Base-by-base conservation (phyloP, 2,329 filamentous ascomycete genomes). In the Aspergillus fumigatiaffinis region DNA sequence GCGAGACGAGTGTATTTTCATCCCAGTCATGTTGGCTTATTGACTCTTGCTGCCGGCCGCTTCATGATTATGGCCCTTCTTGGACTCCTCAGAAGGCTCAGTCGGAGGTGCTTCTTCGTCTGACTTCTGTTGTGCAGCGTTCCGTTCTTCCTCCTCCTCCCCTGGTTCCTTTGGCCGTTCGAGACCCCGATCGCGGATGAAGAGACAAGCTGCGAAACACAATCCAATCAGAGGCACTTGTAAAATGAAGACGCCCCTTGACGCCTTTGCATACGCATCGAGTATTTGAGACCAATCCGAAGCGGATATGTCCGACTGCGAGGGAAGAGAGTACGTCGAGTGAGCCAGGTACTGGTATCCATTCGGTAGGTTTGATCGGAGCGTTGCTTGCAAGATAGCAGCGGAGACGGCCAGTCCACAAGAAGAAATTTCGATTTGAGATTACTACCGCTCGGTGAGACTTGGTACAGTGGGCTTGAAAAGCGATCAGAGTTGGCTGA, bases 391-490 rank as follows among this genome's bases (percentile, higher is more conserved):
- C 38, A 82, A 69, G 1, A 86, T 72, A 2, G 82, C 82, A 1
- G 82, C 83, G 0, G 81, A 83, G 8, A 86, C 72, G 0, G 83
- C 84, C 0, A 88, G 77, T 0, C 85, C 84, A 14, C 80, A 76
- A 1, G 58, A 87, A 77, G 66, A 87, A 87, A 62, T 88, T 88
- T 1, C 85, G 78, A 52, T 82, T 81, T 2, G 82, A 84, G 38
- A 86, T 87, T 21, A 86, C 80, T 1, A 87, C 81, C 0, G 86
- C 85, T 21, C 85, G 78, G 47, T 87, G 80, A 0, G 79, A 71
- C 65, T 84, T 84, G 1, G 77, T 74, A 23, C 78, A 80, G 66
- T 87, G 83, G 0, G 83, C 82, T 66, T 86, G 84, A 14, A 83
- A 68, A 1, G 84, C 85, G 4, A 87, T 78, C 0, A 87, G 73